Conservation (phyloP, 2,329 filamentous ascomycete genomes). For the Neofusicoccum parvum region DNA sequence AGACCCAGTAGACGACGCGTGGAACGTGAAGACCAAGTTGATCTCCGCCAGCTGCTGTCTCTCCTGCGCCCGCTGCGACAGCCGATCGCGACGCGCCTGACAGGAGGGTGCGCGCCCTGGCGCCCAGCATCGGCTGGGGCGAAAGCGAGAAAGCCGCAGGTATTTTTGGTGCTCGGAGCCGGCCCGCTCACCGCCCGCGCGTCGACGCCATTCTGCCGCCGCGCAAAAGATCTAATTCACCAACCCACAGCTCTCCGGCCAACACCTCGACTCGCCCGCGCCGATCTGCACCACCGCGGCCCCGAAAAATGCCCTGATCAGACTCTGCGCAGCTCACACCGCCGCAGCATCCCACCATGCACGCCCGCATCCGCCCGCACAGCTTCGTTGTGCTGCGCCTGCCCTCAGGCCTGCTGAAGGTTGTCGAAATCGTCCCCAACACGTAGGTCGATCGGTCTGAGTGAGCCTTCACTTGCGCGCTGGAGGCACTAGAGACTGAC, state of each 20-base stretch:
- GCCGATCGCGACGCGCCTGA: no score
- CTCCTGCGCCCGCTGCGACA: no score
- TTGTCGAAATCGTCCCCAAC: slow-evolving; percentile 63
- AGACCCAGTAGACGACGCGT: no score
- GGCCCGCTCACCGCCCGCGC: not conserved
- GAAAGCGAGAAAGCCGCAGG: no score
- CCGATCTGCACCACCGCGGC: not conserved
- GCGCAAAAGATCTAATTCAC: slow-evolving; percentile 8
- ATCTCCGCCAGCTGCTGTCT: no score
- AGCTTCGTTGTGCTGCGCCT: slow-evolving; percentile 58
- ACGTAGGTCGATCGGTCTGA: slow-evolving; percentile 57
- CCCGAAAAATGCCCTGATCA: not conserved
- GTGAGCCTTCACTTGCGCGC: slow-evolving; percentile 25
- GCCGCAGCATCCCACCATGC: slow-evolving; percentile 34
- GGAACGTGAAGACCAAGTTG: no score
- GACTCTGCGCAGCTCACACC: not conserved
- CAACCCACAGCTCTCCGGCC: not conserved
- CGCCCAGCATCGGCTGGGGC: no score
- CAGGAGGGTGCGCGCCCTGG: no score
- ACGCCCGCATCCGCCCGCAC: slow-evolving; percentile 52
- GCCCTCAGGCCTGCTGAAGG: slow-evolving; percentile 60
- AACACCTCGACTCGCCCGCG: not conserved
- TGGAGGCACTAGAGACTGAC: not conserved
- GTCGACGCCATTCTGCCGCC: not conserved
- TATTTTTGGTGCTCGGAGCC: no score